These are phyloP conservation scores for Pezicula rhizophila DNA, from an alignment of 2,329 filamentous ascomycete genomes.

Conservation along the genomic window DNA sequence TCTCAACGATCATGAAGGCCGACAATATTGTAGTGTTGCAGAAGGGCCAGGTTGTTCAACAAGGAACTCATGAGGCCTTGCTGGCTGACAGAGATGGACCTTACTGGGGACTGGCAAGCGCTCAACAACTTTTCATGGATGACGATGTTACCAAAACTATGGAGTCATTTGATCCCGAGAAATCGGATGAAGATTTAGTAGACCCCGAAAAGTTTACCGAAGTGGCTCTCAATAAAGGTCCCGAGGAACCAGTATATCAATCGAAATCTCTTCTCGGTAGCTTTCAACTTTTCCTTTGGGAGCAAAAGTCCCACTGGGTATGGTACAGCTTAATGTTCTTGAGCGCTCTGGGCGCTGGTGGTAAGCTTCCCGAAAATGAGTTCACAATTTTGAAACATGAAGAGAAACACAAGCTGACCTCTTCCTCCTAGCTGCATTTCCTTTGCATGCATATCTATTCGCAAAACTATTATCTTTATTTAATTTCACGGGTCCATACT, in stretches of 20 bases:
- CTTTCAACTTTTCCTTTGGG: constrained; percentile 44
- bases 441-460: constrained; percentile 25
- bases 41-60: constrained; percentile 64
- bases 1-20: constrained; percentile 71
- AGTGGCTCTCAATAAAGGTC: background rate
- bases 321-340: constrained; percentile 44
- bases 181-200: background rate
- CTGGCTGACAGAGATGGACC: constrained; percentile 51
- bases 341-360: constrained; percentile 27
- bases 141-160: background rate
- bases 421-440: constrained; percentile 31
- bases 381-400: background rate
- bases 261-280: constrained; percentile 7
- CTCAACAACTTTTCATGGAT: constrained; percentile 42
- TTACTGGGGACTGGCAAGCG: constrained; percentile 62
- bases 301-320: constrained; percentile 45
- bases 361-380: constrained; percentile 13
- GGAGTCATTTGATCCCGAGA: constrained; percentile 6
- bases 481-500: constrained; percentile 13
- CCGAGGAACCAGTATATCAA: background rate
- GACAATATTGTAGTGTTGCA: constrained; percentile 74
- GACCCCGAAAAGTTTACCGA: constrained; percentile 6
- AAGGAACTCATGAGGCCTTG: constrained; percentile 70
- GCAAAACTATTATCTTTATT: constrained; percentile 26
- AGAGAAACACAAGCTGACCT: constrained; percentile 35